Evolutionary conservation across 345 rosid genomes (phyloP).

Genomic region (Hevea brasiliensis): DNA sequence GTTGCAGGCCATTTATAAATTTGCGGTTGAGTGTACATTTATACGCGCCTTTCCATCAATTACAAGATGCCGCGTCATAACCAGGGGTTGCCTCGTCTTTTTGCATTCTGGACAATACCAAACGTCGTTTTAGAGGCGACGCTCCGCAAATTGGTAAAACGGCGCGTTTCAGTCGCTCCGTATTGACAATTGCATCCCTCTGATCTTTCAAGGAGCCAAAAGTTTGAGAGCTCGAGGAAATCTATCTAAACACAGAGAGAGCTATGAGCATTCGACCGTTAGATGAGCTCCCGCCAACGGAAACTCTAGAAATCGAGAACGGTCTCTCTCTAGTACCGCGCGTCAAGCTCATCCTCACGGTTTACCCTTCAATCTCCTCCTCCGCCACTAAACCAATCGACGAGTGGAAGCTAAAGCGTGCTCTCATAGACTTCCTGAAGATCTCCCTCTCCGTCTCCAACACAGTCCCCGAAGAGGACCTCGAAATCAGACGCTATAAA

Average conservation of each 20-base stretch:
- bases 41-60: neutral
- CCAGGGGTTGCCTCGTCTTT: slow-evolving; percentile 1
- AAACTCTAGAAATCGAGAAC: slow-evolving; percentile 63
- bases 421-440: slow-evolving; percentile 66
- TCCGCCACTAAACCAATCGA: slow-evolving; percentile 69
- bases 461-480: slow-evolving; percentile 62
- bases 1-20: neutral
- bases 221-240: neutral
- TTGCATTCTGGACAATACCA: neutral
- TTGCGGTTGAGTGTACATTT: neutral
- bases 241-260: neutral
- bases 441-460: slow-evolving; percentile 50
- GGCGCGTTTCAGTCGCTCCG: neutral
- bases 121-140: neutral
- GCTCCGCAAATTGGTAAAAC: neutral
- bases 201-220: neutral
- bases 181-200: neutral
- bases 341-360: slow-evolving; percentile 59
- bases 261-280: slow-evolving; percentile 49
- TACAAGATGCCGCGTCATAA: neutral
- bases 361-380: slow-evolving; percentile 50
- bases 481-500: slow-evolving; percentile 55
- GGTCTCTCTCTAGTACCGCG: slow-evolving; percentile 69
- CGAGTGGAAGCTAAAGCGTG: slow-evolving; percentile 87
- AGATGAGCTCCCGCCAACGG: slow-evolving; percentile 59